These are phyloP conservation scores for Russula foetens DNA, from an alignment of 768 basidiomycete species.

Conservation along the genomic window DNA sequence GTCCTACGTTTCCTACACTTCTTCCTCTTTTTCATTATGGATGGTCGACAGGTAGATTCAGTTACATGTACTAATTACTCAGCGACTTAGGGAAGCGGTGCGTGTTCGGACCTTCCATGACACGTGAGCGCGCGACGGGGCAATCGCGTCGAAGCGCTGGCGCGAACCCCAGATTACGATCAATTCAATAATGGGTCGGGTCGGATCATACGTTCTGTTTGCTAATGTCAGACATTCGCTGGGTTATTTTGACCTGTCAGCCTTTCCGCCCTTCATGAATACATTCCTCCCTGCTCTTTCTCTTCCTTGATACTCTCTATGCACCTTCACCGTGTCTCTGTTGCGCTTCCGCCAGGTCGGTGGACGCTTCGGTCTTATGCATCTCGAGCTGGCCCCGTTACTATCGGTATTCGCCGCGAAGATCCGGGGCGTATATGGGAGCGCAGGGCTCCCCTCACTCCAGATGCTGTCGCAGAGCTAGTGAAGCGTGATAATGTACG, in stretches of 20 bases:
- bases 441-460: slow-evolving; percentile 75
- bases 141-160: too few relatives aligned
- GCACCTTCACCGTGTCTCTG: slow-evolving; percentile 14
- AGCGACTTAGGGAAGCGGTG: too few relatives aligned
- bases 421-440: slow-evolving; percentile 82
- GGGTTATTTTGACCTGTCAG: too few relatives aligned
- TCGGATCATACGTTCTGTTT: neutral
- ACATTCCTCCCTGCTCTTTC: neutral
- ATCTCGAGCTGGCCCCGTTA: slow-evolving; percentile 22
- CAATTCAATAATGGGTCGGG: neutral
- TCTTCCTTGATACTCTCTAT: neutral
- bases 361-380: neutral
- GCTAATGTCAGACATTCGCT: neutral
- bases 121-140: neutral
- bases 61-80: too few relatives aligned
- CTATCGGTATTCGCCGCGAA: slow-evolving; percentile 62
- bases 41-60: too few relatives aligned
- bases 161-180: too few relatives aligned
- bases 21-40: too few relatives aligned
- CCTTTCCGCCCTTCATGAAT: neutral
- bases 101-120: too few relatives aligned
- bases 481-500: slow-evolving; percentile 45
- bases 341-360: neutral
- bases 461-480: slow-evolving; percentile 57
- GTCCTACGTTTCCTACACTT: too few relatives aligned